phyloP scores from a whole-genome alignment of 1,139 yeast species.

The Wickerhamiella pararugosa region DNA sequence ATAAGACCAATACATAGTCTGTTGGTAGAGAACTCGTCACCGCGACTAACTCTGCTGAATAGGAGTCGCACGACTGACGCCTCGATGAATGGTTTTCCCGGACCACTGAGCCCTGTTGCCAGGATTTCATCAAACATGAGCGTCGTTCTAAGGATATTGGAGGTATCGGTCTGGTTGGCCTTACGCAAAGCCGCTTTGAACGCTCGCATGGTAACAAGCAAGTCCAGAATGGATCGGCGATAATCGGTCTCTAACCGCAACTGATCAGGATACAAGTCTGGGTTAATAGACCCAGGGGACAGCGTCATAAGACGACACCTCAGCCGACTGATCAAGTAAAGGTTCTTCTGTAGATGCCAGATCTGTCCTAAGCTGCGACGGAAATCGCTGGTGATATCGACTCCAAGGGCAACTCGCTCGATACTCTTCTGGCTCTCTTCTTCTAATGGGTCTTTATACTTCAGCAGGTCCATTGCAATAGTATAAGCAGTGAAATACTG shows the following conservation, averaged over 20 bases:
- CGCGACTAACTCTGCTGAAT: constrained; percentile 44
- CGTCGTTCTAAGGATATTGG: constrained; percentile 37
- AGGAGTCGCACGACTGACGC: constrained; percentile 49
- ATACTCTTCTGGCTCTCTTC: constrained; percentile 44
- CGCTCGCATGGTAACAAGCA: constrained; percentile 53
- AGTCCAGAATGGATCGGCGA: constrained; percentile 41
- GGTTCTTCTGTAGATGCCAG: constrained; percentile 38
- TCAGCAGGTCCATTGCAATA: constrained; percentile 47
- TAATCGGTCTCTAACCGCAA: constrained; percentile 39
- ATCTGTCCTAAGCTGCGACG: constrained; percentile 40
- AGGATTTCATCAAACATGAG: constrained; percentile 58
- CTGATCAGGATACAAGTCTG: constrained; percentile 18
- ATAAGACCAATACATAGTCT: constrained; percentile 44
- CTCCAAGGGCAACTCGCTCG: constrained; percentile 49
- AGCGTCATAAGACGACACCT: constrained; percentile 20
- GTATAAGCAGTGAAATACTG: constrained; percentile 59
- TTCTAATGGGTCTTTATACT: constrained; percentile 49
- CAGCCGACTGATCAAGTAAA: constrained; percentile 33
- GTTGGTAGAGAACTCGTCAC: constrained; percentile 51
- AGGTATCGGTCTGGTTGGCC: constrained; percentile 27
- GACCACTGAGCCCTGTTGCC: constrained; percentile 51
- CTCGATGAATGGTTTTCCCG: constrained; percentile 53
- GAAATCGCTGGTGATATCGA: constrained; percentile 48
- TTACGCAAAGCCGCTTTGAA: constrained; percentile 38
- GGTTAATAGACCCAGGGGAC: neutral